These are phyloP conservation scores for Phytophthora citricola DNA, from an alignment of 352 stramenopile genomes.

Conservation along the genomic window DNA sequence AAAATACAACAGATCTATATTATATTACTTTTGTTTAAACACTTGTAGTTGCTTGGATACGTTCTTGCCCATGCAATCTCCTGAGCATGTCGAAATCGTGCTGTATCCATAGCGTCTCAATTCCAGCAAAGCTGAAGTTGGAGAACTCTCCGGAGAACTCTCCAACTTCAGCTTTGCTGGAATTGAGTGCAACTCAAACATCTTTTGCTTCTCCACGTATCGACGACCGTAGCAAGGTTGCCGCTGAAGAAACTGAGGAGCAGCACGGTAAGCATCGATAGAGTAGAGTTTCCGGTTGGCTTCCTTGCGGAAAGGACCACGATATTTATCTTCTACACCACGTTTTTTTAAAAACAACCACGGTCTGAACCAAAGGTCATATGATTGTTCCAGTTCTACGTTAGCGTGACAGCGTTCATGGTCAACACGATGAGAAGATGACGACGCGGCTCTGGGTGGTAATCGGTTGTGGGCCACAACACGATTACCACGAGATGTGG, in stretches of 20 bases:
- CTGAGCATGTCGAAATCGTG: slow-evolving; percentile 21
- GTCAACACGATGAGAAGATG: too few relatives aligned
- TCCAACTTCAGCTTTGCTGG: too few relatives aligned
- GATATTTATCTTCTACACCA: too few relatives aligned
- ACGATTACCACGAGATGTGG: too few relatives aligned
- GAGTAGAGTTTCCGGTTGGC: slow-evolving; percentile 43
- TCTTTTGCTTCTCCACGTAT: slow-evolving; percentile 12
- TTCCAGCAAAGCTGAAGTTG: slow-evolving; percentile 17
- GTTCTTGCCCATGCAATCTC: slow-evolving; percentile 5
- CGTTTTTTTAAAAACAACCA: too few relatives aligned
- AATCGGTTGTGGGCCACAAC: too few relatives aligned
- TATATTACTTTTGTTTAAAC: too few relatives aligned
- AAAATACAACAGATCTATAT: too few relatives aligned
- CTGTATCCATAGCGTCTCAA: slow-evolving; percentile 33
- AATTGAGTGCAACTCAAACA: slow-evolving; percentile 20
- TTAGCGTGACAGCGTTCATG: too few relatives aligned
- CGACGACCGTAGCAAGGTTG: slow-evolving; percentile 66
- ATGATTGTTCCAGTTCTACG: too few relatives aligned
- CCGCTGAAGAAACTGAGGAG: slow-evolving; percentile 41
- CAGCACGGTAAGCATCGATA: slow-evolving; percentile 59
- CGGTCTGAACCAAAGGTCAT: too few relatives aligned
- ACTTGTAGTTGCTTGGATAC: slow-evolving; percentile 12
- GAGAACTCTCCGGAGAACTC: slow-evolving; percentile 9
- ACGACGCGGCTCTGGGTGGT: too few relatives aligned
- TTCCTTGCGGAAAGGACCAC: slow-evolving; percentile 41